Base-by-base conservation (phyloP, 2,329 filamentous ascomycete genomes). In the Colletotrichum chlorophyti region DNA sequence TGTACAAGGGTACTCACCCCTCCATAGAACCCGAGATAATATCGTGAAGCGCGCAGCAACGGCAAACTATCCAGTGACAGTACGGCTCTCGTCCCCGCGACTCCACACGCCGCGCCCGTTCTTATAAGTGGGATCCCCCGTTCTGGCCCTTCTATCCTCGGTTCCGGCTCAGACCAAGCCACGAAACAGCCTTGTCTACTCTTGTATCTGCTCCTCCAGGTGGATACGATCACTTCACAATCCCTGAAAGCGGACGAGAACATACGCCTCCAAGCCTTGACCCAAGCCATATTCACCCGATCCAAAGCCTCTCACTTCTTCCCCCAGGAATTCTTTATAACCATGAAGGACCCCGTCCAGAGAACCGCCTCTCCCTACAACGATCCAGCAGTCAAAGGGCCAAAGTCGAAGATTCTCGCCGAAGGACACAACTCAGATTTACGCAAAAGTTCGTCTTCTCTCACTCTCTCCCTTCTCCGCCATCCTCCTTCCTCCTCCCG, bases 281-380 rank as follows among this genome's bases (percentile, higher is more conserved):
- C 35, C 51, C 57, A 59, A 57, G 52, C 57, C 57, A 52, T 60
- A 21, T 47, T 47, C 53, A 52, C 53, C 53, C 46, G 53, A 60
- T 52, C 53, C 34, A 29, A 49, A 49, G 34, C 27, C 34, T 27
- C 37, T 47, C 15, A 31, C n/a, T 17, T 50, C 46, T 38, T 53
- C 49, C 38, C 50, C n/a, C n/a, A n/a, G 40, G 58, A 58, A 54
- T 50, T 57, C 53, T 48, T 59, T 51, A 75, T 74, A 76, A 74
- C 69, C 71, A 74, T 74, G 69, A 72, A 68, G 68, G 72, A 75
- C 66, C 75, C 76, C 74, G 63, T 76, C 67, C 62, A 64, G 63
- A 73, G 74, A 66, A 68, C 66, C 19, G 60, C 64, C 64, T 76
- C 72, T 70, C 73, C 70, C 53, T 75, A 77, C 69, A 64, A 68